Conservation (phyloP, 225 moss, liverwort and hornwort species). For the Anthoceros angustus region DNA sequence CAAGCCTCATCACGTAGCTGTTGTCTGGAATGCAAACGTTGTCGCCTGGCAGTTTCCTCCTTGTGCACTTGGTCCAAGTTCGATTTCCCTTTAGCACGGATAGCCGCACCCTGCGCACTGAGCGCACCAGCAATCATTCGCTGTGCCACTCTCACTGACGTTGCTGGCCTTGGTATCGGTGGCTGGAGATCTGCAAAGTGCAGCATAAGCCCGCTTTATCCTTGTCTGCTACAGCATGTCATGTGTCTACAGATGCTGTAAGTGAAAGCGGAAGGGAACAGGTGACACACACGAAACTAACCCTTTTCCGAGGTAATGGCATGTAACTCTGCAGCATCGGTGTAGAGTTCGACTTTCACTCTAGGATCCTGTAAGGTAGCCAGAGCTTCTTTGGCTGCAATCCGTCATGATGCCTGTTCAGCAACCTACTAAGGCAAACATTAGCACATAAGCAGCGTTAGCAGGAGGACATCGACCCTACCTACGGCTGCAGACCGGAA, state of each 20-base stretch:
- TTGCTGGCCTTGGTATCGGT: conserved; percentile 58
- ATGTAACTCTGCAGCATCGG: neutral
- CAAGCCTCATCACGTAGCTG: conserved; percentile 88
- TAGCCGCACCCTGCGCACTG: conserved; percentile 51
- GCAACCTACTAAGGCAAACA: neutral
- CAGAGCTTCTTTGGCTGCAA: conserved; percentile 35
- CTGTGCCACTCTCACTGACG: conserved; percentile 71
- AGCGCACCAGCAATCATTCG: conserved; percentile 96
- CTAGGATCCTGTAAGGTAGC: neutral
- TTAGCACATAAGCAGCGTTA: neutral
- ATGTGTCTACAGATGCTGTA: conserved; percentile 17
- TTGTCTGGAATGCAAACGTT: conserved; percentile 54
- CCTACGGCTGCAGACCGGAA: conserved; percentile 74
- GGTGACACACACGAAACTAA: conserved; percentile 36
- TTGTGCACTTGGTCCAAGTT: conserved; percentile 43
- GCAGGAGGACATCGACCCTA: conserved; percentile 16
- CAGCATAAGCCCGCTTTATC: conserved; percentile 11
- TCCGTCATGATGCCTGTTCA: neutral
- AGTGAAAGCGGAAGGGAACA: conserved; percentile 12
- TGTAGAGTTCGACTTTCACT: neutral
- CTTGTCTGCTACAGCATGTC: conserved; percentile 12
- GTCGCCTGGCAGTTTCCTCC: conserved; percentile 64
- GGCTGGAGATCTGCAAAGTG: conserved; percentile 49
- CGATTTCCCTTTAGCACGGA: conserved; percentile 40
- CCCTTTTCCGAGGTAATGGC: conserved; percentile 31